Evolutionary conservation across 2,329 filamentous ascomycete genomes (phyloP).

Genomic region (Fusarium floridanum): DNA sequence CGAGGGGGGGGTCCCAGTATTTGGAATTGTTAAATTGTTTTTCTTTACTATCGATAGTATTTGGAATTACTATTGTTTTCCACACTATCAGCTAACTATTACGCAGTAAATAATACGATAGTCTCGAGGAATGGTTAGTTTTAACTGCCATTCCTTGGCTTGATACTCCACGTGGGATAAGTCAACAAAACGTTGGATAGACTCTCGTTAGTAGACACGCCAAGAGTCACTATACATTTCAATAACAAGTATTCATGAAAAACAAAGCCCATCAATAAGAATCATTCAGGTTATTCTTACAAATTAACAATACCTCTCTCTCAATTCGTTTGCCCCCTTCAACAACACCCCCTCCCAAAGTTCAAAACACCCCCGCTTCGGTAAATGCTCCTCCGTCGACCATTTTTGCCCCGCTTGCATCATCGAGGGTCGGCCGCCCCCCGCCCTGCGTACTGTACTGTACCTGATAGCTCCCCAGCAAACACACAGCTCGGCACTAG

Average conservation of each 20-base stretch:
- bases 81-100: not conserved
- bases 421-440: not conserved
- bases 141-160: not conserved
- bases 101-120: not conserved
- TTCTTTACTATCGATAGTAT: not conserved
- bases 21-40: slow-evolving; percentile 19
- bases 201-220: not conserved
- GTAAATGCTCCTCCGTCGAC: slow-evolving; percentile 34
- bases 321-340: not conserved
- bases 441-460: no score
- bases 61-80: not conserved
- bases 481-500: not conserved
- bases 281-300: not conserved
- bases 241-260: not conserved
- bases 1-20: not conserved
- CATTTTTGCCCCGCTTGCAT: slow-evolving; percentile 28
- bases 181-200: not conserved
- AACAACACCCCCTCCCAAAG: not conserved
- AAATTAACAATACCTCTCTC: not conserved
- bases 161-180: not conserved
- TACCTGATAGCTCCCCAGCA: not conserved
- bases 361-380: slow-evolving; percentile 31
- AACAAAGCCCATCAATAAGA: not conserved
- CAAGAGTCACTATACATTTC: not conserved
- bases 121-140: not conserved